These are phyloP conservation scores for Nelumbo lutea DNA, from an alignment of 164 flowering plant genomes.

Conservation along the genomic window DNA sequence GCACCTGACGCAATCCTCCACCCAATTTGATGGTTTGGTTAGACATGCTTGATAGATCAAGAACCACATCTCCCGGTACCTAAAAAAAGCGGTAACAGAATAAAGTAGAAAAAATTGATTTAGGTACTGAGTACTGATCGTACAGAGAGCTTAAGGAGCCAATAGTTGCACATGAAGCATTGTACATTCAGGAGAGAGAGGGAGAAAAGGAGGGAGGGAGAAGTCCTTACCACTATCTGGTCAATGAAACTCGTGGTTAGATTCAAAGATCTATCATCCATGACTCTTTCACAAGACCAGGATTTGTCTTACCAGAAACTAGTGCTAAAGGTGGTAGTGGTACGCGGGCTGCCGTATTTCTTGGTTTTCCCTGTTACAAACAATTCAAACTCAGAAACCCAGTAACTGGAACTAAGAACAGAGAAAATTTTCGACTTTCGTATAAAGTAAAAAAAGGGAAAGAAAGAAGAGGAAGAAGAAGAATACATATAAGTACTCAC, in stretches of 20 bases:
- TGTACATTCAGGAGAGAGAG: background rate
- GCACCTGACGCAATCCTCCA: slow-evolving; percentile 83
- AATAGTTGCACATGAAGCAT: background rate
- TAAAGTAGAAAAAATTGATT: background rate
- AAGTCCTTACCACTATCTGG: slow-evolving; percentile 39
- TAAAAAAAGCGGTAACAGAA: slow-evolving; percentile 12
- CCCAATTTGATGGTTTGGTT: slow-evolving; percentile 86
- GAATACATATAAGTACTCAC: no score
- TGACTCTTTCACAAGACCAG: background rate
- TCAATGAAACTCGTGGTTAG: slow-evolving; percentile 37
- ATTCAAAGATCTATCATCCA: slow-evolving; percentile 24
- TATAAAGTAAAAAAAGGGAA: no score
- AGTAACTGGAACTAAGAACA: no score
- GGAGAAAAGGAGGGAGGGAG: background rate
- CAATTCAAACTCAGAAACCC: no score
- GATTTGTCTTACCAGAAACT: no score
- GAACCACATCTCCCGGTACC: slow-evolving; percentile 89
- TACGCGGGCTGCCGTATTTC: no score
- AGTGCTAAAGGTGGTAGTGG: no score
- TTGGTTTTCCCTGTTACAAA: no score
- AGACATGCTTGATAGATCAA: slow-evolving; percentile 65
- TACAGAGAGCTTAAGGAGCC: background rate
- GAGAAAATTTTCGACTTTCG: no score
- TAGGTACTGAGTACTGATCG: background rate
- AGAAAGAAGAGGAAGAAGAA: no score